These are phyloP conservation scores for Umbilicus rupestris DNA, from an alignment of 164 flowering plant genomes.

Conservation along the genomic window DNA sequence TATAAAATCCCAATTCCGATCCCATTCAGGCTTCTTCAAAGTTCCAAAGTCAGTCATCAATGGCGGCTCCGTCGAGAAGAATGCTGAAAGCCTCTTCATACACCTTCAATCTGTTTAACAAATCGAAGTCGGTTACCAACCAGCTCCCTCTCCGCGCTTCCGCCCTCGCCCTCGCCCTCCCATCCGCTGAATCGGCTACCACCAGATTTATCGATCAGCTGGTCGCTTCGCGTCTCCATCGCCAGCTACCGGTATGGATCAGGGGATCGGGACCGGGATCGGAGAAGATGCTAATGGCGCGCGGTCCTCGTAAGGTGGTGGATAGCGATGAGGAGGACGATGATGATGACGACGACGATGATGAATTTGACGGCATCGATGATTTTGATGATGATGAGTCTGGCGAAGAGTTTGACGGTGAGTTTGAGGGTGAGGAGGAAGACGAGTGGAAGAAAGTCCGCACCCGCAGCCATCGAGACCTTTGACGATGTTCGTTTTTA, in stretches of 20 bases:
- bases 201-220: neutral
- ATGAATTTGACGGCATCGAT: neutral
- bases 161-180: neutral
- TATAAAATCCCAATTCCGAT: neutral
- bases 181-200: neutral
- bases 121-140: neutral
- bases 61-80: conserved; percentile 1
- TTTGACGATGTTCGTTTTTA: neutral
- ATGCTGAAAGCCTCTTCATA: neutral
- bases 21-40: neutral
- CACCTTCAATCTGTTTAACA: neutral
- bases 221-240: neutral
- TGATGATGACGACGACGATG: neutral
- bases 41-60: neutral
- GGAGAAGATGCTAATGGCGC: neutral
- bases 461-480: neutral
- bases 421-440: neutral
- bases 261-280: neutral
- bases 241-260: neutral
- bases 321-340: neutral
- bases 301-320: neutral
- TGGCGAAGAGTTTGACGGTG: neutral
- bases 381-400: neutral
- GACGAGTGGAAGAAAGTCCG: neutral
- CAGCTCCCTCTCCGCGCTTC: neutral